phyloP scores from a whole-genome alignment of 768 basidiomycete genomes.

The Kwoniella sp. region DNA sequence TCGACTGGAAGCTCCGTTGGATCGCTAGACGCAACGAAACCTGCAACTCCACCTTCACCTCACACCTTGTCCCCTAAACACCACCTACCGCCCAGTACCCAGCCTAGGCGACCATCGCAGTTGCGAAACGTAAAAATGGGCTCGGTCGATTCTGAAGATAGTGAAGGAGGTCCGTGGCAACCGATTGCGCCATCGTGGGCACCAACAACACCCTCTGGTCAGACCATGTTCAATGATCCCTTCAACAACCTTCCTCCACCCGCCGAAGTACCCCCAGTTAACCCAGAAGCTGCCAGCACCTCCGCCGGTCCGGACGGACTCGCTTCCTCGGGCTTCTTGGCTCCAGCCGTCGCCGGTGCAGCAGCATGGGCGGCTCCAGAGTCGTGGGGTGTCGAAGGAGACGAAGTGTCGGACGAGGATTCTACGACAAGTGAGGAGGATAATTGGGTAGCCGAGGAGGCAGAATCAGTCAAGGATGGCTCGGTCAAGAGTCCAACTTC shows the following conservation, averaged over 20 bases:
- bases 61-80: constrained; percentile 39
- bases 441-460: constrained; percentile 9
- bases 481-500: constrained; percentile 7
- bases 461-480: not conserved
- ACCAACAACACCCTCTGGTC: constrained; percentile 2
- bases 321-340: not conserved
- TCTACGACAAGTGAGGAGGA: constrained; percentile 20
- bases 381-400: constrained; percentile 60
- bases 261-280: not conserved
- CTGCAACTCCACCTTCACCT: constrained; percentile 40
- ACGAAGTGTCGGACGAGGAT: constrained; percentile 41
- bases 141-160: constrained; percentile 35
- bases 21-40: constrained; percentile 32
- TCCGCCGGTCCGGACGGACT: not conserved
- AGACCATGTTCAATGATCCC: constrained; percentile 49
- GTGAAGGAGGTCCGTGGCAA: constrained; percentile 17
- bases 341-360: constrained; percentile 38
- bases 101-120: constrained; percentile 54
- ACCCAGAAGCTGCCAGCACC: not conserved
- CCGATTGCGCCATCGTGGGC: constrained; percentile 40
- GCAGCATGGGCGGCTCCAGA: constrained; percentile 60
- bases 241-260: constrained; percentile 30
- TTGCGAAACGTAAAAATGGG: constrained; percentile 52
- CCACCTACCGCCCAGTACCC: constrained; percentile 26
- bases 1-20: constrained; percentile 20